These are phyloP conservation scores for Cercophora sp. DNA, from an alignment of 495 filamentous ascomycete genomes.

Conservation along the genomic window DNA sequence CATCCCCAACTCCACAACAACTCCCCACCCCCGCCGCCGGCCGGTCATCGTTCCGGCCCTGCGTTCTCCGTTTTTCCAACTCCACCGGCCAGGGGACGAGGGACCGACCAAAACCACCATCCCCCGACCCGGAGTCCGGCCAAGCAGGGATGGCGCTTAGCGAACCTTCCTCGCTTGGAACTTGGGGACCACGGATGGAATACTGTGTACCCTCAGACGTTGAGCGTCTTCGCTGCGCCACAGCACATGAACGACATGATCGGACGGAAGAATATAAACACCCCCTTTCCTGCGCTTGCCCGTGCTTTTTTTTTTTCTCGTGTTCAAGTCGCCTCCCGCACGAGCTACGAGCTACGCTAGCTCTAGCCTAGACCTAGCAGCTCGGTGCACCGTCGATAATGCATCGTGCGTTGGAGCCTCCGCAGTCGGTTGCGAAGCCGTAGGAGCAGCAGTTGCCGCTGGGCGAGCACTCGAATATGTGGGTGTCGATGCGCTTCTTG, in stretches of 20 bases:
- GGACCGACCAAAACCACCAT: too few species aligned
- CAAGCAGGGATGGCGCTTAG: too few species aligned
- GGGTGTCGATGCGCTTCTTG: slow-evolving; percentile 8
- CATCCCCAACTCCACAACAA: too few species aligned
- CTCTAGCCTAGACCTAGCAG: neutral
- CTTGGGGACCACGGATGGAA: too few species aligned
- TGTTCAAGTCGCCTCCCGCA: neutral
- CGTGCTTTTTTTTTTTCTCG: too few species aligned
- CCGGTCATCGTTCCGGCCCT: too few species aligned
- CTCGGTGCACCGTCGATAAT: neutral
- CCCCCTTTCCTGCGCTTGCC: too few species aligned
- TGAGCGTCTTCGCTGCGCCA: neutral
- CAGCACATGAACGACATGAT: neutral
- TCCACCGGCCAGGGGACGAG: too few species aligned
- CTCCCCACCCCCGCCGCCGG: too few species aligned
- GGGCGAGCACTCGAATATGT: slow-evolving; percentile 21
- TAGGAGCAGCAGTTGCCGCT: slow-evolving; percentile 17
- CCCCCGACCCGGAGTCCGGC: too few species aligned
- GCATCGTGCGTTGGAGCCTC: neutral
- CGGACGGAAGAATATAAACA: neutral
- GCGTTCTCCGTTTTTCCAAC: too few species aligned
- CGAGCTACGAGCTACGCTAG: neutral
- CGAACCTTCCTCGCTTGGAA: too few species aligned
- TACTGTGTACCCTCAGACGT: neutral
- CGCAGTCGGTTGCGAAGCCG: slow-evolving; percentile 13